Evolutionary conservation across 2,329 filamentous ascomycete species (phyloP).

Genomic region (Ascochyta koolunga): DNA sequence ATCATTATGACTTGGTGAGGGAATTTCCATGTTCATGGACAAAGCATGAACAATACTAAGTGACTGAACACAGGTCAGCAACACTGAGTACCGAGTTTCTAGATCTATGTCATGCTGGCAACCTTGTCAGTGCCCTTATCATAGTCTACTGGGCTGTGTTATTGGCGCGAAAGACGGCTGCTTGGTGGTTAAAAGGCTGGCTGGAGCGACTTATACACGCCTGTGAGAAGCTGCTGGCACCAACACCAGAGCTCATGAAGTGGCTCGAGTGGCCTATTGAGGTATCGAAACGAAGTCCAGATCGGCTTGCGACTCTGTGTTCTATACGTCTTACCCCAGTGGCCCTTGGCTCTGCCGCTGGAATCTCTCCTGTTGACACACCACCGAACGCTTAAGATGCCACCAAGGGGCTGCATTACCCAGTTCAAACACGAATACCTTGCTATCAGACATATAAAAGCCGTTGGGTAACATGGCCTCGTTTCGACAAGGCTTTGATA

Average conservation of each 20-base stretch:
- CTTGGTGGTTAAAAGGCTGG: constrained; percentile 40
- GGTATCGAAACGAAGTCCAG: constrained; percentile 15
- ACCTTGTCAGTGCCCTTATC: constrained; percentile 36
- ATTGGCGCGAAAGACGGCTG: constrained; percentile 19
- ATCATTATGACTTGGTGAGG: constrained; percentile 14
- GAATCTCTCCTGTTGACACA: background rate
- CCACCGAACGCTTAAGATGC: background rate
- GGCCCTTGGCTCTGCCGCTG: constrained; percentile 1
- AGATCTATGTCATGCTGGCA: constrained; percentile 18
- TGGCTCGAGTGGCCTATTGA: constrained; percentile 39
- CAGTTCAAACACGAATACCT: background rate
- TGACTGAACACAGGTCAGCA: background rate
- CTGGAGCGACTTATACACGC: constrained; percentile 31
- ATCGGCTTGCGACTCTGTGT: background rate
- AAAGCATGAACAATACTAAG: background rate
- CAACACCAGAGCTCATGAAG: constrained; percentile 31
- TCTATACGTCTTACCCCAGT: background rate
- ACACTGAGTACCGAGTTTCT: constrained; percentile 3
- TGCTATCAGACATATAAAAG: background rate
- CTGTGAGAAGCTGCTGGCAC: constrained; percentile 27
- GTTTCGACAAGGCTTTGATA: background rate
- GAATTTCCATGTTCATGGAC: background rate
- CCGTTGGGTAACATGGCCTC: background rate
- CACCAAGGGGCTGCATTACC: background rate
- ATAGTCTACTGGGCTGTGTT: constrained; percentile 36